Percentiles rank a stretch among this genome's conserved stretches.
These are phyloP conservation scores for Scutellaria barbata DNA, from an alignment of 257 asterid genomes.

Conservation along the genomic window DNA sequence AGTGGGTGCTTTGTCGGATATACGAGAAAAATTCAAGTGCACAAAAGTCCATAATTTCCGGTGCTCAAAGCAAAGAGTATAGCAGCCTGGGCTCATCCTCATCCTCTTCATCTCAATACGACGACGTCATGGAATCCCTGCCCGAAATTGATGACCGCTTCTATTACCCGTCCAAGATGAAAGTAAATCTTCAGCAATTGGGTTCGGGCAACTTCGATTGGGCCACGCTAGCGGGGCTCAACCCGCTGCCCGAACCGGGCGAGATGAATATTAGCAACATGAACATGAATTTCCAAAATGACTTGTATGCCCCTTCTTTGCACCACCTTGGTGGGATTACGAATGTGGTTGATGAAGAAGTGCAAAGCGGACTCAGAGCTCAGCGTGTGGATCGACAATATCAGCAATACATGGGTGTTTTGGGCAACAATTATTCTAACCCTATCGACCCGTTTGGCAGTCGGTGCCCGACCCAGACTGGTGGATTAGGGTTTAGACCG, in stretches of 20 bases:
- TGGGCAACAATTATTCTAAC: neutral
- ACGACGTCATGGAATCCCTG: slow-evolving; percentile 63
- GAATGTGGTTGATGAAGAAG: slow-evolving; percentile 38
- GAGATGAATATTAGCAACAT: neutral
- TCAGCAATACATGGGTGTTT: no score
- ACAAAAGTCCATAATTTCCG: slow-evolving; percentile 32
- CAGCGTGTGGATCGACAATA: no score
- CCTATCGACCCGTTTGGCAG: slow-evolving; percentile 56
- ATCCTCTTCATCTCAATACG: slow-evolving; percentile 71
- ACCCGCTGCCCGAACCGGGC: slow-evolving; percentile 44
- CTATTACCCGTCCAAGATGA: slow-evolving; percentile 47
- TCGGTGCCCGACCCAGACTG: slow-evolving; percentile 53
- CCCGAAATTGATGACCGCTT: slow-evolving; percentile 63
- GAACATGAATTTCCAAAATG: slow-evolving; percentile 24
- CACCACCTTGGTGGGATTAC: neutral
- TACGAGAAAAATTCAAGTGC: slow-evolving; percentile 69
- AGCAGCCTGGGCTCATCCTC: slow-evolving; percentile 61
- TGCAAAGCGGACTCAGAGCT: slow-evolving; percentile 44
- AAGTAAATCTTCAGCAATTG: slow-evolving; percentile 54
- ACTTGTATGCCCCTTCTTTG: slow-evolving; percentile 38
- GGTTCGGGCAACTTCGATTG: slow-evolving; percentile 72
- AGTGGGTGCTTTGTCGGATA: slow-evolving; percentile 84
- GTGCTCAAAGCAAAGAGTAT: slow-evolving; percentile 49
- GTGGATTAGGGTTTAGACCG: slow-evolving; percentile 50
- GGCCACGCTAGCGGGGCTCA: slow-evolving; percentile 68